Evolutionary conservation across 2,329 filamentous ascomycete species (phyloP).

Genomic region (Chalaropsis ovoidea): DNA sequence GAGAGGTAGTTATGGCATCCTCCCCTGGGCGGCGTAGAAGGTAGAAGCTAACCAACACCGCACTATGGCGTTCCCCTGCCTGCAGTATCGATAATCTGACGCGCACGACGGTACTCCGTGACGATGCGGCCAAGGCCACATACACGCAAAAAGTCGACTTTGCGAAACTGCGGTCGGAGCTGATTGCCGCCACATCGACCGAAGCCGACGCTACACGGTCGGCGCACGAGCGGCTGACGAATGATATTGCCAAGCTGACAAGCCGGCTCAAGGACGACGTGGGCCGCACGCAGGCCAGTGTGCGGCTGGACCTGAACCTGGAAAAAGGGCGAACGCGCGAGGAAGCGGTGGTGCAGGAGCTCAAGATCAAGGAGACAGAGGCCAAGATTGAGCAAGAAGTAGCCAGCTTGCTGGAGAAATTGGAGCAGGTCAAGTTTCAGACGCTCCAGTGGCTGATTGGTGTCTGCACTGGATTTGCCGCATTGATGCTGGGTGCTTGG

Average conservation of each 20-base stretch:
- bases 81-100: conserved; percentile 87
- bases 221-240: conserved; percentile 83
- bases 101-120: conserved; percentile 91
- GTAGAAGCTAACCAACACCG: neutral
- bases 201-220: conserved; percentile 81
- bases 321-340: conserved; percentile 95
- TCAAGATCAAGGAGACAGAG: conserved; percentile 98
- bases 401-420: conserved; percentile 75
- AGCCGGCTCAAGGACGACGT: conserved; percentile 87
- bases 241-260: conserved; percentile 89
- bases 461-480: conserved; percentile 59
- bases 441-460: conserved; percentile 98
- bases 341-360: conserved; percentile 89
- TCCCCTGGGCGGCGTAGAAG: neutral
- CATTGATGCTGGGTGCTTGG: conserved; percentile 59
- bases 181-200: conserved; percentile 82
- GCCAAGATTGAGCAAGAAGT: conserved; percentile 97
- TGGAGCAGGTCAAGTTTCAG: conserved; percentile 96
- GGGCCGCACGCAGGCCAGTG: conserved; percentile 82
- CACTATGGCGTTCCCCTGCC: neutral
- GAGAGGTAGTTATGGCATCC: conserved; percentile 56
- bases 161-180: conserved; percentile 87
- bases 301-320: conserved; percentile 83
- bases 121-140: conserved; percentile 75
- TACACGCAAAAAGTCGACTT: conserved; percentile 93